Percentiles rank a stretch among this genome's conserved stretches.
Evolutionary conservation across 2,329 filamentous ascomycete species (phyloP).

Genomic region (Alternaria postmessia): DNA sequence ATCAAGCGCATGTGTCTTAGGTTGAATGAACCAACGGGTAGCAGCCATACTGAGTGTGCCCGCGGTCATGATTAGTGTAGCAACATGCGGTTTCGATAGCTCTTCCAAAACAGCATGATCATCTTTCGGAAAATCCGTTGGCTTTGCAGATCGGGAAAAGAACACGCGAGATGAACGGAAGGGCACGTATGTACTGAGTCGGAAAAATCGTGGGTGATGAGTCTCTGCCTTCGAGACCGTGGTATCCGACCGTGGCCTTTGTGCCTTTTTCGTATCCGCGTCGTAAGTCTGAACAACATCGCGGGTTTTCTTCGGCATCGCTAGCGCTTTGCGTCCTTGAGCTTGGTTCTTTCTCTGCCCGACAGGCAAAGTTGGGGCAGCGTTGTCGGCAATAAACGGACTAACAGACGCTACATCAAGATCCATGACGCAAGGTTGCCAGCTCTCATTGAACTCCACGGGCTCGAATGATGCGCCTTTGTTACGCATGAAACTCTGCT

Average conservation of each 20-base stretch:
- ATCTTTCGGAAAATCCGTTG: conserved; percentile 30
- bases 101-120: conserved; percentile 40
- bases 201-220: conserved; percentile 43
- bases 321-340: conserved; percentile 19
- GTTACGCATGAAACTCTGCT: conserved; percentile 47
- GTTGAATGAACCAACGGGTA: conserved; percentile 32
- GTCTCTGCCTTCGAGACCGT: conserved; percentile 21
- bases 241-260: conserved; percentile 32
- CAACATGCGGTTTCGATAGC: conserved; percentile 40
- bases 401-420: conserved; percentile 36
- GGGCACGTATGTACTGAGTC: conserved; percentile 41
- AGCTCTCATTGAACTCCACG: conserved; percentile 45
- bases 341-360: conserved; percentile 9
- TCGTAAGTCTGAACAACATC: conserved; percentile 8
- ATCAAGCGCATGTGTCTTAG: conserved; percentile 13
- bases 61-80: conserved; percentile 44
- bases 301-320: conserved; percentile 26
- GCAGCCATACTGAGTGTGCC: conserved; percentile 46
- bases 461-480: conserved; percentile 48
- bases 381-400: conserved; percentile 30
- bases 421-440: conserved; percentile 40
- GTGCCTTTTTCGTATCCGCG: conserved; percentile 20
- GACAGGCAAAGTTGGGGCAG: background rate
- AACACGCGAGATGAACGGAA: conserved; percentile 46
- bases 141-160: conserved; percentile 37